Base-by-base conservation (phyloP, 2,329 filamentous ascomycete genomes). In the Aspergillus sp. region DNA sequence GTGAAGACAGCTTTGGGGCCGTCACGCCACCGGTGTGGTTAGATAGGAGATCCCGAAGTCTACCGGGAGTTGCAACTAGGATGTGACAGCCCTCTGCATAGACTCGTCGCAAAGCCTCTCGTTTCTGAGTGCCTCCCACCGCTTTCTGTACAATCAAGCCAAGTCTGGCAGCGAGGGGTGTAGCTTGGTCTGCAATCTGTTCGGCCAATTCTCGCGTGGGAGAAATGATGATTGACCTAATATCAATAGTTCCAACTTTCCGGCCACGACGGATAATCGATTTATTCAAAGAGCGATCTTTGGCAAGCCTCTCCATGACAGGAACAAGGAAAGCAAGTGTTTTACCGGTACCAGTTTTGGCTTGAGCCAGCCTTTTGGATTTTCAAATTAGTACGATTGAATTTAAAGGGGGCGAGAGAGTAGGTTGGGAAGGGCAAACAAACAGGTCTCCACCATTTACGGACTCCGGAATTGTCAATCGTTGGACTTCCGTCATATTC, bases 321-420 rank as follows among this genome's bases (percentile, higher is more conserved):
- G 95, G 95, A 6, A 98, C 77, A 22, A 99, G 82, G 80, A 98
- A 99, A 37, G 91, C 95, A 57, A 98, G 79, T 0, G 95, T 99
- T 79, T 99, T 99, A 72, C 95, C 95, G 4, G 95, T 98, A 72
- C 95, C 95, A 8, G 95, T 99, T 78, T 91, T 96, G 59, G 95
- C 95, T 79, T 98, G 95, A 47, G 93, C 95, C 64, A 98, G 83
- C 66, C 89, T 91, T 51, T 60, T 45, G 37, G 51, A 12, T 47
- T 56, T 33, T 30, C 37, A 54, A 34, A 44, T 68, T 53, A 68
- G 63, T 48, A 48, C 75, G 3, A 33, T 47, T 48, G 33, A n/a
- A 20, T 30, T 11, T 11, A 51, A 37, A 37, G 15, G 34, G 34
- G 34, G 48, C 2, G 20, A 39, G 12, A 9, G 6, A 51, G n/a